A percentile compares a stretch with the other conserved stretches of the same genome.
Conservation (phyloP, 2,329 filamentous ascomycete genomes). For the Pseudofabraea citricarpa region DNA sequence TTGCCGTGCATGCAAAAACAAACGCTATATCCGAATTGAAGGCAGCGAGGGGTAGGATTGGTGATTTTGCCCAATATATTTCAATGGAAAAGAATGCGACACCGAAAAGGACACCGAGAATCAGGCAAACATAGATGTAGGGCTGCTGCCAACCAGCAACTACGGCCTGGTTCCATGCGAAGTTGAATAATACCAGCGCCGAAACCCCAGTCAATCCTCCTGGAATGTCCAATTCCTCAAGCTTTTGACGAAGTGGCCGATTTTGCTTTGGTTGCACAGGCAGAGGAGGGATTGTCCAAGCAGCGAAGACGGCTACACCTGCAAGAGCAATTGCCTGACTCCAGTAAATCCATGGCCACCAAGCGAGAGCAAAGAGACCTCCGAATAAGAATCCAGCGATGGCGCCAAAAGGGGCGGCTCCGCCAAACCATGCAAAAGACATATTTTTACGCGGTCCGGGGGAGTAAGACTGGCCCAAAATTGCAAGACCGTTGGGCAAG, state of each 20-base stretch:
- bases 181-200: slow-evolving; percentile 56
- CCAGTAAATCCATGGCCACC: slow-evolving; percentile 51
- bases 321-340: slow-evolving; percentile 33
- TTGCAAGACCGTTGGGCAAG: slow-evolving; percentile 59
- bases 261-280: slow-evolving; percentile 11
- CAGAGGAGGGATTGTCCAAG: slow-evolving; percentile 30
- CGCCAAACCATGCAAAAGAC: slow-evolving; percentile 49
- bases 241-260: slow-evolving; percentile 16
- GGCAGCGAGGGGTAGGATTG: slow-evolving; percentile 50
- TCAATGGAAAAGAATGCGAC: slow-evolving; percentile 49
- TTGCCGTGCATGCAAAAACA: slow-evolving; percentile 21
- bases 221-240: slow-evolving; percentile 29
- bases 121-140: slow-evolving; percentile 51
- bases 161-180: slow-evolving; percentile 63
- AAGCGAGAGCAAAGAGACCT: slow-evolving; percentile 26
- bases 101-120: slow-evolving; percentile 49
- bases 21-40: slow-evolving; percentile 52
- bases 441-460: slow-evolving; percentile 55
- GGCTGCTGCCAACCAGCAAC: slow-evolving; percentile 52
- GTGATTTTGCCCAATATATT: slow-evolving; percentile 35
- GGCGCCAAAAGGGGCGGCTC: slow-evolving; percentile 40
- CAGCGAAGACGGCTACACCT: slow-evolving; percentile 30
- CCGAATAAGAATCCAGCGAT: slow-evolving; percentile 29
- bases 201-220: slow-evolving; percentile 38
- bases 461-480: slow-evolving; percentile 53